phyloP scores from a whole-genome alignment of 164 flowering plant genomes.

The Vitis riparia region DNA sequence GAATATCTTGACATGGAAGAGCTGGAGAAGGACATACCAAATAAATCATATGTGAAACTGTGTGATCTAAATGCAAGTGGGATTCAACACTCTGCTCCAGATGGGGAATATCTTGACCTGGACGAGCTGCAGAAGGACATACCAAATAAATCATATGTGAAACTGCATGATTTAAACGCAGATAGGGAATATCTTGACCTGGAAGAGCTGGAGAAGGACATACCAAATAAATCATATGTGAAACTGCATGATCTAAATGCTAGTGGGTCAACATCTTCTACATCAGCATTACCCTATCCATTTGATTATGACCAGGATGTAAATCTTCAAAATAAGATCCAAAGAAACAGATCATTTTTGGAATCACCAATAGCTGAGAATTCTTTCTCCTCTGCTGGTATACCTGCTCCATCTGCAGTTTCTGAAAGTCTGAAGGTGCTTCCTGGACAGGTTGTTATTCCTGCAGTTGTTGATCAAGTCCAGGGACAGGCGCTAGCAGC shows the following conservation, averaged over 20 bases:
- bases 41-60: too few relatives aligned
- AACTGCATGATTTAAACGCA: slow-evolving; percentile 15
- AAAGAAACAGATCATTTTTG: slow-evolving; percentile 27
- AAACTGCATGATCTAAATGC: slow-evolving; percentile 29
- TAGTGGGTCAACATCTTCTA: slow-evolving; percentile 24
- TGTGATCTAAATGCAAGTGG: too few relatives aligned
- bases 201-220: too few relatives aligned
- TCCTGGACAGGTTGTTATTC: slow-evolving; percentile 92
- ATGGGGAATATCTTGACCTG: too few relatives aligned
- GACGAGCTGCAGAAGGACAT: too few relatives aligned
- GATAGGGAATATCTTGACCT: too few relatives aligned
- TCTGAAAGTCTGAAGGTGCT: slow-evolving; percentile 76
- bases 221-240: slow-evolving; percentile 18
- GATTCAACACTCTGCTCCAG: too few relatives aligned
- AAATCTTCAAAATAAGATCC: slow-evolving; percentile 29
- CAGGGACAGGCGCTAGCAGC: slow-evolving; percentile 92
- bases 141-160: slow-evolving; percentile 24
- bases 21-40: too few relatives aligned
- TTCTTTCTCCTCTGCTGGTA: slow-evolving; percentile 66
- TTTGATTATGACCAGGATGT: slow-evolving; percentile 32
- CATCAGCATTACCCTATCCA: slow-evolving; percentile 26
- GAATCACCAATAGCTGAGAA: slow-evolving; percentile 39
- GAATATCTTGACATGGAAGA: too few relatives aligned
- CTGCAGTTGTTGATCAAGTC: slow-evolving; percentile 83
- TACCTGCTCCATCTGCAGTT: slow-evolving; percentile 92